Percentiles rank a stretch among this genome's conserved stretches.
Conservation (phyloP, 73 alveolate genomes). For the Blepharisma japonicum region DNA sequence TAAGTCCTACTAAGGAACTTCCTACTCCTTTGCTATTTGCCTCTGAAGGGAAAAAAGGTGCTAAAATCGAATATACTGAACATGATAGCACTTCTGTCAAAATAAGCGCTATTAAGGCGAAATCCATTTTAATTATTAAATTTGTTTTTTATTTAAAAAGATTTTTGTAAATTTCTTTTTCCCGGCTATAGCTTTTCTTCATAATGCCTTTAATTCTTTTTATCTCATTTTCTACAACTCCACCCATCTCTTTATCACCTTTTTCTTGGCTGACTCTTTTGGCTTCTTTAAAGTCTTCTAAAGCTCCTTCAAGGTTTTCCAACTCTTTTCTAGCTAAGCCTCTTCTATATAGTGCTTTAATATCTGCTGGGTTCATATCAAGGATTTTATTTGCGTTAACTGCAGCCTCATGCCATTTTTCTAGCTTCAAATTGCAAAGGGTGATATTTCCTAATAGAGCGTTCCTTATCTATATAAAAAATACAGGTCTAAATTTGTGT, state of each 20-base stretch:
- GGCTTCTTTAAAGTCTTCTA: slow-evolving; percentile 17
- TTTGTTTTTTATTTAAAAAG: background rate
- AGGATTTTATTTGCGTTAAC: slow-evolving; percentile 22
- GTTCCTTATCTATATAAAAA: background rate
- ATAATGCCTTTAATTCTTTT: background rate
- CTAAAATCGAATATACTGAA: background rate
- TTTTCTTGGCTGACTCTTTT: slow-evolving; percentile 2
- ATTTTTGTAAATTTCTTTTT: background rate
- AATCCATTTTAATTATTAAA: too few relatives aligned
- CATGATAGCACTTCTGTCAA: slow-evolving; percentile 1
- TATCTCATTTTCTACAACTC: background rate
- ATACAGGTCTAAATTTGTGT: slow-evolving; percentile 13
- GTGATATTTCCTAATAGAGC: slow-evolving; percentile 27
- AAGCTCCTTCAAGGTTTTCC: slow-evolving; percentile 21
- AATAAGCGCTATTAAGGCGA: too few relatives aligned
- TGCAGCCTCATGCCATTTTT: slow-evolving; percentile 30
- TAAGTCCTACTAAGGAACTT: background rate
- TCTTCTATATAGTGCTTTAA: slow-evolving; percentile 22
- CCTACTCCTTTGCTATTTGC: slow-evolving; percentile 1
- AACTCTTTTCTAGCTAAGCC: slow-evolving; percentile 23
- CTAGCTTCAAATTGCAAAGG: slow-evolving; percentile 13
- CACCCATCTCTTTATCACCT: background rate
- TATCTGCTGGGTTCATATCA: slow-evolving; percentile 18
- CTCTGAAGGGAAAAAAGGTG: slow-evolving; percentile 9
- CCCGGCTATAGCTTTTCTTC: background rate